Conservation (phyloP, 2,329 filamentous ascomycete species). For the Dissoconium aciculare region DNA sequence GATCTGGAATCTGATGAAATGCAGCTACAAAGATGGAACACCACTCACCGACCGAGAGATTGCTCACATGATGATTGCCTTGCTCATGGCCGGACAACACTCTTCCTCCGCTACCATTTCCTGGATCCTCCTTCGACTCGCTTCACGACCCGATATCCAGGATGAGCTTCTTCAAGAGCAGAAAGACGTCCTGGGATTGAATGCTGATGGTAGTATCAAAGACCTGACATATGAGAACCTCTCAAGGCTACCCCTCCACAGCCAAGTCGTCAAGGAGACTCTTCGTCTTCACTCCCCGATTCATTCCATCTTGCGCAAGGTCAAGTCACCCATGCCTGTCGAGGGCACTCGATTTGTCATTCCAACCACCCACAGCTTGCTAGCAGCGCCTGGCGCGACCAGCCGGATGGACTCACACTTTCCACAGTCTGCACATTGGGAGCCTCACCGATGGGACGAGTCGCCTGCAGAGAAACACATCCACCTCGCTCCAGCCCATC, state of each 20-base stretch:
- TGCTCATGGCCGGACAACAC: slow-evolving; percentile 85
- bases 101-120: slow-evolving; percentile 70
- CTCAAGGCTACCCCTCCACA: slow-evolving; percentile 63
- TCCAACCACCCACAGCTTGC: slow-evolving; percentile 63
- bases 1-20: slow-evolving; percentile 81
- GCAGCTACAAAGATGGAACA: slow-evolving; percentile 67
- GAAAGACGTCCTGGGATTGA: slow-evolving; percentile 52
- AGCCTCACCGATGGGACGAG: slow-evolving; percentile 79
- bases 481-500: slow-evolving; percentile 16
- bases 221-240: slow-evolving; percentile 64
- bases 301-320: slow-evolving; percentile 85
- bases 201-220: slow-evolving; percentile 41
- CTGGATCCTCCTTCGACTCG: slow-evolving; percentile 74
- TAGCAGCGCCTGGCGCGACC: slow-evolving; percentile 73
- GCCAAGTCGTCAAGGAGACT: slow-evolving; percentile 79
- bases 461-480: slow-evolving; percentile 33
- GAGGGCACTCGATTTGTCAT: slow-evolving; percentile 72
- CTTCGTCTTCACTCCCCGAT: slow-evolving; percentile 84
- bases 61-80: slow-evolving; percentile 85
- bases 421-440: slow-evolving; percentile 67
- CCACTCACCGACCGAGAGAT: slow-evolving; percentile 70
- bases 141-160: slow-evolving; percentile 58
- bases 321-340: slow-evolving; percentile 74
- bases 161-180: slow-evolving; percentile 80
- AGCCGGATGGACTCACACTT: slow-evolving; percentile 60